phyloP scores from a whole-genome alignment of 257 asterid species.

The Osmanthus fragrans region DNA sequence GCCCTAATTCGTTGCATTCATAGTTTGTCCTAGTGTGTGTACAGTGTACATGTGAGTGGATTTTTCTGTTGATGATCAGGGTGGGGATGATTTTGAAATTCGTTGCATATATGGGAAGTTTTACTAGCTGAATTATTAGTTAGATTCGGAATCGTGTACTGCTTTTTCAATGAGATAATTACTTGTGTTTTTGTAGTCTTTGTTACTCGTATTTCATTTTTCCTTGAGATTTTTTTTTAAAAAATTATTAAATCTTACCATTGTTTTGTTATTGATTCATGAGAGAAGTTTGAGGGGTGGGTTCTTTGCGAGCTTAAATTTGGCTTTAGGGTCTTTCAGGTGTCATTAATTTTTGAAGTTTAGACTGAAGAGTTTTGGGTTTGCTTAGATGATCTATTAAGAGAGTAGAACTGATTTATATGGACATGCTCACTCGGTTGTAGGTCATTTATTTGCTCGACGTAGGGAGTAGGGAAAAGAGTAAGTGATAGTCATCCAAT shows the following conservation, averaged over 20 bases:
- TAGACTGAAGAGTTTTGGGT: neutral
- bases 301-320: neutral
- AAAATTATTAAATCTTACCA: neutral
- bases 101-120: neutral
- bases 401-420: neutral
- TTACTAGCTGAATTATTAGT: slow-evolving; percentile 19
- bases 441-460: too few species aligned
- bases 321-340: neutral
- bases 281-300: neutral
- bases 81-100: slow-evolving; percentile 7
- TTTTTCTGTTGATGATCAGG: neutral
- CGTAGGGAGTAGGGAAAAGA: too few species aligned
- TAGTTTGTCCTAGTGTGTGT: neutral
- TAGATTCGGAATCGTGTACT: neutral
- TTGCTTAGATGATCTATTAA: neutral
- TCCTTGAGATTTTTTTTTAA: neutral
- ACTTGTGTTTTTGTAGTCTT: neutral
- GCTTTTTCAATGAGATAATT: neutral
- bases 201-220: neutral
- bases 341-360: slow-evolving; percentile 12
- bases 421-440: too few species aligned
- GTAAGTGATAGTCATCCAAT: too few species aligned
- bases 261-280: neutral
- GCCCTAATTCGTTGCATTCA: neutral
- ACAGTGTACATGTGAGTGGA: slow-evolving; percentile 16